Percentiles rank a stretch among this genome's conserved stretches.
Conservation (phyloP, 1,284 basidiomycete species). For the Filobasidium uniguttulatum region DNA sequence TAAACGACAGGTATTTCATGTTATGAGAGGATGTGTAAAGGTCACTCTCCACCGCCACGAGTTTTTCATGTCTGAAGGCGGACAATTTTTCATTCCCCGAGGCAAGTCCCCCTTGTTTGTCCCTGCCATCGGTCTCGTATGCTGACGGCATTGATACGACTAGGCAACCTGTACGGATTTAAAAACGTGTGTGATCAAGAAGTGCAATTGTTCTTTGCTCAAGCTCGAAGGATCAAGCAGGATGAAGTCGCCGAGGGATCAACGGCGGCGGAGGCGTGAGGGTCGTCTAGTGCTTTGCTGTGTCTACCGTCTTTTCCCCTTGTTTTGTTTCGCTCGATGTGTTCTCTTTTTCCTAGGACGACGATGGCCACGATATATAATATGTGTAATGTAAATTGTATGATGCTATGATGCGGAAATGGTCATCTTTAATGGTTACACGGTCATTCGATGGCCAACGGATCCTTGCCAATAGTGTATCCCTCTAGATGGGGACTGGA, state of each 20-base stretch:
- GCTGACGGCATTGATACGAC: neutral
- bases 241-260: constrained; percentile 35
- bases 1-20: constrained; percentile 64
- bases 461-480: too few species aligned
- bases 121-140: neutral
- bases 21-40: constrained; percentile 73
- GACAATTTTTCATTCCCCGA: constrained; percentile 79
- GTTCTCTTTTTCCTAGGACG: too few species aligned
- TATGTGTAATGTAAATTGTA: too few species aligned
- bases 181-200: constrained; percentile 70
- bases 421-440: too few species aligned
- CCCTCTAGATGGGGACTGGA: too few species aligned
- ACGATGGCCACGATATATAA: too few species aligned
- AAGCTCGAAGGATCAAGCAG: constrained; percentile 58
- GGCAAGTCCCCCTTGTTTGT: constrained; percentile 42
- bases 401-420: too few species aligned
- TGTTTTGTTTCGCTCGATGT: too few species aligned
- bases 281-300: too few species aligned
- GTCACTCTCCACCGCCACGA: constrained; percentile 67
- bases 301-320: too few species aligned
- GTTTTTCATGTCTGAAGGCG: constrained; percentile 65
- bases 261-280: too few species aligned
- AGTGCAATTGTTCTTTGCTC: constrained; percentile 80
- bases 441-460: too few species aligned
- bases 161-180: constrained; percentile 81